Percentiles rank a stretch among this genome's conserved stretches.
These are phyloP conservation scores for Psilocybe azurescens DNA, from an alignment of 768 basidiomycete genomes.

Conservation along the genomic window DNA sequence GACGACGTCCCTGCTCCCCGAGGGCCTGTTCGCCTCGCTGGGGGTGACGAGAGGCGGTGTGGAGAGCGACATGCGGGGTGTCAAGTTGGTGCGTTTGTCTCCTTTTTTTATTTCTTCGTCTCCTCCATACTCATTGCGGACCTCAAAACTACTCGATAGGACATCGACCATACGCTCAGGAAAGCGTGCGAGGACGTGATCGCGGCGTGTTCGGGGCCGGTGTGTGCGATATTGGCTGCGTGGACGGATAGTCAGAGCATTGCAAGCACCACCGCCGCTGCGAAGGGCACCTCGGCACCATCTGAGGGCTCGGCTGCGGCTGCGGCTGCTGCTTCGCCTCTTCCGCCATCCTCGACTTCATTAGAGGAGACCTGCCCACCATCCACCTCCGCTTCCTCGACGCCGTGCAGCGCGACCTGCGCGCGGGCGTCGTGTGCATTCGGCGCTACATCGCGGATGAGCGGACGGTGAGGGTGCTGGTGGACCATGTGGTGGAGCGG, in stretches of 20 bases:
- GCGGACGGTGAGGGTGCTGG: slow-evolving; percentile 76
- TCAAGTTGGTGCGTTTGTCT: slow-evolving; percentile 64
- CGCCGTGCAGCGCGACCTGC: slow-evolving; percentile 60
- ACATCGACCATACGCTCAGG: slow-evolving; percentile 87
- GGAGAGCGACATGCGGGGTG: slow-evolving; percentile 66
- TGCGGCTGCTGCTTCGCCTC: background rate
- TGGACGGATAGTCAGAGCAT: slow-evolving; percentile 48
- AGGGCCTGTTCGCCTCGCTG: slow-evolving; percentile 71
- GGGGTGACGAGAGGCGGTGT: slow-evolving; percentile 61
- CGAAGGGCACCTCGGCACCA: no score
- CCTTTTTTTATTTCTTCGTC: background rate
- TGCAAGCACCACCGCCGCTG: background rate
- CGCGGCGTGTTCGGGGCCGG: slow-evolving; percentile 55
- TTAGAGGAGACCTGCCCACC: slow-evolving; percentile 44
- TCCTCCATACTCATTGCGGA: no score
- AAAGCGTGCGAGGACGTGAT: slow-evolving; percentile 88
- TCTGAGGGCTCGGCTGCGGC: slow-evolving; percentile 3
- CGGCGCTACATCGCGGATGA: slow-evolving; percentile 74
- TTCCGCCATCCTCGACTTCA: slow-evolving; percentile 7
- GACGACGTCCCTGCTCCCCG: slow-evolving; percentile 67
- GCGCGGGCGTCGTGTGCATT: slow-evolving; percentile 60
- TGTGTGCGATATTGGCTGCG: slow-evolving; percentile 62
- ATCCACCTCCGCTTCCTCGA: slow-evolving; percentile 61
- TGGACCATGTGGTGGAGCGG: slow-evolving; percentile 78
- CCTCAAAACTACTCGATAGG: slow-evolving; percentile 43